Conservation (phyloP, 208 protist species). For the Trypanosoma mega region DNA sequence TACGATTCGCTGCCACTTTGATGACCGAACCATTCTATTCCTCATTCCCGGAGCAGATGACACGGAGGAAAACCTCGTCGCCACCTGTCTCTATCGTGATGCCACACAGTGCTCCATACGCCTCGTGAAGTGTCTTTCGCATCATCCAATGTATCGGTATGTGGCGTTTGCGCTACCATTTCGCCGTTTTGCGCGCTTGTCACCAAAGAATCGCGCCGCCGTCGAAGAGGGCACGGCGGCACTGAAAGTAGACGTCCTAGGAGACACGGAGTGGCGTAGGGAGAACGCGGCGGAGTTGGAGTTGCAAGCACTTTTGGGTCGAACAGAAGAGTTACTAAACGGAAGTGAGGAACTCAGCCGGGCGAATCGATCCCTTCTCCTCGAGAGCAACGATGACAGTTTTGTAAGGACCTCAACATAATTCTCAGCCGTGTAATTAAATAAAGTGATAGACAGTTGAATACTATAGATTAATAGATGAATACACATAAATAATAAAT, state of each 20-base stretch:
- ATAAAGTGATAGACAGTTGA: too few species aligned
- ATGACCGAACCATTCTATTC: slow-evolving; percentile 75
- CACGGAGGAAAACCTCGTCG: slow-evolving; percentile 58
- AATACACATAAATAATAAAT: too few species aligned
- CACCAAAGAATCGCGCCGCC: slow-evolving; percentile 9
- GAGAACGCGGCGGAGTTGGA: slow-evolving; percentile 8
- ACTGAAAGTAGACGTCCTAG: slow-evolving; percentile 16
- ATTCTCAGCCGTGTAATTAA: too few species aligned
- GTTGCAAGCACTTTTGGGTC: slow-evolving; percentile 14
- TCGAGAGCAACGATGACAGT: not conserved
- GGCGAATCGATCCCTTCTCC: slow-evolving; percentile 39
- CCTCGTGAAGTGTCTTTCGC: slow-evolving; percentile 43
- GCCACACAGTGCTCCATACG: slow-evolving; percentile 62
- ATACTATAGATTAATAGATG: too few species aligned
- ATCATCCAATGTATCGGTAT: slow-evolving; percentile 63
- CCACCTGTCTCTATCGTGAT: slow-evolving; percentile 61
- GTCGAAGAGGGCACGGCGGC: slow-evolving; percentile 14
- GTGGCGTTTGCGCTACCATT: slow-evolving; percentile 70
- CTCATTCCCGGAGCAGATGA: slow-evolving; percentile 66
- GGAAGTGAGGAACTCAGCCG: slow-evolving; percentile 36
- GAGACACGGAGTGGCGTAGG: slow-evolving; percentile 18
- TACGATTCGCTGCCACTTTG: slow-evolving; percentile 69
- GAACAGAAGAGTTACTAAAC: slow-evolving; percentile 33
- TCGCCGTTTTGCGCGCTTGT: slow-evolving; percentile 39
- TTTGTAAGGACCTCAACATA: too few species aligned